A percentile compares a stretch with the other conserved stretches of the same genome.
Evolutionary conservation across 805 yeast species (phyloP).

Genomic region (Candida pseudofarinosa): DNA sequence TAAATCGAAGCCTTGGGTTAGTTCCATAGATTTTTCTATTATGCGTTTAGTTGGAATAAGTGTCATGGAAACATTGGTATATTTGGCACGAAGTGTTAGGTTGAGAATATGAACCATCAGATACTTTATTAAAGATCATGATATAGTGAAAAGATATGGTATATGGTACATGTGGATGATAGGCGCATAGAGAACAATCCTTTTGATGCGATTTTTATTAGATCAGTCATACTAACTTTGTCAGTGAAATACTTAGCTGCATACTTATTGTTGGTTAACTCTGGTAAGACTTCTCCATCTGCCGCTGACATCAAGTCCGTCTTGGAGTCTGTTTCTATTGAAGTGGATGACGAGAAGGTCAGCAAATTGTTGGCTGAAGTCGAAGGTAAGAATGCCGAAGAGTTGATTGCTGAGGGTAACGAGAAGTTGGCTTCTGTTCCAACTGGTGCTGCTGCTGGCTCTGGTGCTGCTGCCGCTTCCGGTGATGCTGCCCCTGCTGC

Average conservation of each 20-base stretch:
- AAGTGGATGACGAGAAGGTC: slow-evolving; percentile 87
- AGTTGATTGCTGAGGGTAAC: slow-evolving; percentile 91
- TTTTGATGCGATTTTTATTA: too few species aligned
- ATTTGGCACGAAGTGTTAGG: too few species aligned
- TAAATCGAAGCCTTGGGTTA: too few species aligned
- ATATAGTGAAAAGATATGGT: too few species aligned
- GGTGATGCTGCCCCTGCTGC: slow-evolving; percentile 68
- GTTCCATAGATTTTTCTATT: too few species aligned
- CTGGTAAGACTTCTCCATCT: slow-evolving; percentile 93
- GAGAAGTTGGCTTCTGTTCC: slow-evolving; percentile 97
- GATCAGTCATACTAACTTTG: slow-evolving; percentile 10
- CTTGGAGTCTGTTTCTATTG: slow-evolving; percentile 93
- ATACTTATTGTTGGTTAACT: slow-evolving; percentile 95
- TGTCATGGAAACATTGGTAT: too few species aligned
- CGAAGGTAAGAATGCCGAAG: slow-evolving; percentile 89
- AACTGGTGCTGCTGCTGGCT: slow-evolving; percentile 94
- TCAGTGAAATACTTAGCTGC: slow-evolving; percentile 98
- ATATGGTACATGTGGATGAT: too few species aligned
- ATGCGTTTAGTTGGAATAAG: too few species aligned
- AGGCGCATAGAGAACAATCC: too few species aligned
- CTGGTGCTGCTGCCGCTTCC: slow-evolving; percentile 67
- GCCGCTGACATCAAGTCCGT: slow-evolving; percentile 86
- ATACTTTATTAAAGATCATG: neutral
- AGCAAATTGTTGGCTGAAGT: slow-evolving; percentile 75
- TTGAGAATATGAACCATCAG: neutral